Evolutionary conservation across 768 basidiomycete species (phyloP), one percentile per base, ranked within the genome.

Genomic region (Thelephora aurantiotincta): DNA sequence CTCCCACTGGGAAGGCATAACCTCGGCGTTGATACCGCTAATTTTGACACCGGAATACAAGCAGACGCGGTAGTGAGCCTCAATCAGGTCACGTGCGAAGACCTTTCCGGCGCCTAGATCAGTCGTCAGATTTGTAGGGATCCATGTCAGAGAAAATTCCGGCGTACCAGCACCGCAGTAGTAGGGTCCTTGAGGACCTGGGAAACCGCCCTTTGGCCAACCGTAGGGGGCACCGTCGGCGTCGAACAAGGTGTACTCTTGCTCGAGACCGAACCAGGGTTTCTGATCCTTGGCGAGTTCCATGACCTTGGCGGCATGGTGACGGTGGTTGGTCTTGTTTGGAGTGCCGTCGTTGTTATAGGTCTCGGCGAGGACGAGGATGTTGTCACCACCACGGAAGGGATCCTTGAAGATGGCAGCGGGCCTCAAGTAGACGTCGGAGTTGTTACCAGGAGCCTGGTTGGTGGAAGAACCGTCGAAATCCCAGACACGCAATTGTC

Each of bases 121-220:
- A 52, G 20, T 37, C 11, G 33, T 30, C 26, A 30, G 26, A 30
- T 30, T 9, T 9, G 26, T 30, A 9, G 26, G 26, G 26, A 35
- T 20, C 34, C 37, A 33, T 23, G 38, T 43, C 20, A 33, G 47
- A 38, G 47, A 35, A 41, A 48, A 68, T 30, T 30, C 26, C 5
- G 5, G 9, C 80, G 52, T 61, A 86, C 94, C 94, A 65, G 93
- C 93, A 72, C 94, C 96, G 61, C 96, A 99, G 71, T 99, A 99
- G 69, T 99, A 97, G 45, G 96, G 96, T 52, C 96, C 96, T 66
- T 99, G 96, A 52, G 96, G 93, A 61, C 87, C 96, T 52, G 96
- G 96, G 83, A 97, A 99, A 68, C 96, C 96, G 58, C 91, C 92
- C 69, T 92, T 92, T 60, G 96, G 96, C 96, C 96, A 98, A 48